Evolutionary conservation across 768 basidiomycete genomes (phyloP).

Genomic region (Serendipita vermifera): DNA sequence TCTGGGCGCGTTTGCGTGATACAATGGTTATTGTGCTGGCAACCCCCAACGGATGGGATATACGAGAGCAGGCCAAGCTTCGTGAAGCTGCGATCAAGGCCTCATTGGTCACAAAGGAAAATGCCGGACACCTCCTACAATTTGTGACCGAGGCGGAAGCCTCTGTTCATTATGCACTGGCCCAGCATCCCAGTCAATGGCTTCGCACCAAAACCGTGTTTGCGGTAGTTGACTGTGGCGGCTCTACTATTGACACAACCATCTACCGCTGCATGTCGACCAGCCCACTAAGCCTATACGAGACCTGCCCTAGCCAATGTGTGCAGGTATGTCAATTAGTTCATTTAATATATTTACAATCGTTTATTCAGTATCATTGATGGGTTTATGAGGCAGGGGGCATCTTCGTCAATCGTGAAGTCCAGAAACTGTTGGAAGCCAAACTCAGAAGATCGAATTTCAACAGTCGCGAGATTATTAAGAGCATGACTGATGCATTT

Average conservation of each 20-base stretch:
- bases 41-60: slow-evolving; percentile 11
- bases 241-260: slow-evolving; percentile 7
- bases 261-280: neutral
- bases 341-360: neutral
- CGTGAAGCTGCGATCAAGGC: neutral
- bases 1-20: neutral
- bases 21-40: slow-evolving; percentile 27
- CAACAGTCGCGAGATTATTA: neutral
- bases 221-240: slow-evolving; percentile 3
- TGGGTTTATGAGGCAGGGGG: neutral
- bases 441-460: neutral
- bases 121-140: neutral
- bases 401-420: neutral
- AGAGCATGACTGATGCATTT: neutral
- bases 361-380: neutral
- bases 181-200: neutral
- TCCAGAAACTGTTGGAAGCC: neutral
- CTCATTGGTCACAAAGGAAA: neutral
- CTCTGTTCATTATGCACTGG: slow-evolving; percentile 9
- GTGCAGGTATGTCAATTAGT: neutral
- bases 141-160: slow-evolving; percentile 11
- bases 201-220: neutral
- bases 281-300: neutral
- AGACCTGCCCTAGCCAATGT: neutral
- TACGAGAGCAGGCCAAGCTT: slow-evolving; percentile 1